These are phyloP conservation scores for Metarhizium rileyi DNA, from an alignment of 2,329 filamentous ascomycete genomes.

Conservation along the genomic window DNA sequence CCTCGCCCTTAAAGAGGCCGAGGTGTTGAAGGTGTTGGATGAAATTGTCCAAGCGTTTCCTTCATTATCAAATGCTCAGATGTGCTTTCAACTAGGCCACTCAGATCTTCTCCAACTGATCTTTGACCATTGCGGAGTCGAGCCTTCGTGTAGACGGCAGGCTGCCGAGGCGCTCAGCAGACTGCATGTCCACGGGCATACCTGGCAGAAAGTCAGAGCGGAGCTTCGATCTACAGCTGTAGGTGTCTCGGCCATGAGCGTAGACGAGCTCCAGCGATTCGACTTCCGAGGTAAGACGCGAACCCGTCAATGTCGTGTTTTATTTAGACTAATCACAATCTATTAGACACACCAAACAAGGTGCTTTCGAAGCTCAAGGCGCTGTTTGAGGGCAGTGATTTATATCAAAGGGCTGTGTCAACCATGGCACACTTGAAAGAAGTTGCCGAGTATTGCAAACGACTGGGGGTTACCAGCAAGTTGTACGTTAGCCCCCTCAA, in stretches of 20 bases:
- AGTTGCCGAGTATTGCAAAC: conserved; percentile 66
- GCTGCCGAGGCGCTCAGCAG: conserved; percentile 81
- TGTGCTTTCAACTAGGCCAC: conserved; percentile 89
- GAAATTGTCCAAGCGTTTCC: conserved; percentile 80
- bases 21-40: conserved; percentile 88
- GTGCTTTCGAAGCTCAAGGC: conserved; percentile 49
- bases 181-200: conserved; percentile 70
- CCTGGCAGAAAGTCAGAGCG: conserved; percentile 73
- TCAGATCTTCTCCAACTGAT: conserved; percentile 76
- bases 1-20: conserved; percentile 81
- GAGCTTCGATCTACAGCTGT: conserved; percentile 75
- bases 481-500: conserved; percentile 78
- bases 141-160: conserved; percentile 52
- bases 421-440: conserved; percentile 73
- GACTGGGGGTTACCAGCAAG: conserved; percentile 65
- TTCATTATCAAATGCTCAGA: conserved; percentile 55
- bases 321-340: not conserved
- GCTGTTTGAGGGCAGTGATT: conserved; percentile 52
- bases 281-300: conserved; percentile 66
- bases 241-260: conserved; percentile 76
- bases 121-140: conserved; percentile 83
- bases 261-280: conserved; percentile 84
- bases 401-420: conserved; percentile 63
- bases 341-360: conserved; percentile 46
- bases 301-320: not conserved